Percentiles rank a stretch among this genome's conserved stretches.
These are phyloP conservation scores for Sphagnum tenellum DNA, from an alignment of 225 moss, liverwort and hornwort species.

Conservation along the genomic window DNA sequence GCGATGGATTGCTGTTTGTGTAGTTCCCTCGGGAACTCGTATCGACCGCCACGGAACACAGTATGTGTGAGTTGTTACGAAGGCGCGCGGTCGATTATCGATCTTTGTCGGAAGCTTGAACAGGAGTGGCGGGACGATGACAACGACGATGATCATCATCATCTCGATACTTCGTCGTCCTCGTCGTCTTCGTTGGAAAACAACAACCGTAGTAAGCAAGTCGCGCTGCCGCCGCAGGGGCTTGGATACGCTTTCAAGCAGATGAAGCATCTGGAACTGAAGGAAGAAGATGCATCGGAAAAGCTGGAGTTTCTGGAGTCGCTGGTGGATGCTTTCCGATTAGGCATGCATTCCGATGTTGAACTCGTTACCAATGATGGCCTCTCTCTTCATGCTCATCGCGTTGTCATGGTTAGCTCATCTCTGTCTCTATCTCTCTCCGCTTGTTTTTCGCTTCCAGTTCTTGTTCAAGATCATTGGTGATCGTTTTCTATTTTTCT, in stretches of 20 bases:
- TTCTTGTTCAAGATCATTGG: too few relatives aligned
- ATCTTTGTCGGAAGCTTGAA: conserved; percentile 77
- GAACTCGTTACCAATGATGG: conserved; percentile 86
- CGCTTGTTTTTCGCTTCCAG: too few relatives aligned
- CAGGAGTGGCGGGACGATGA: conserved; percentile 76
- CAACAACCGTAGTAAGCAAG: conserved; percentile 13
- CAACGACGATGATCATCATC: conserved; percentile 23
- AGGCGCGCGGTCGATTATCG: conserved; percentile 65
- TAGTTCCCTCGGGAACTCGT: conserved; percentile 63
- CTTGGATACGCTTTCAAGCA: conserved; percentile 74
- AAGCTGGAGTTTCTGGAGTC: conserved; percentile 95
- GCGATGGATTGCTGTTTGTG: conserved; percentile 93
- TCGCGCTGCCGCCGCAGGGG: conserved; percentile 41
- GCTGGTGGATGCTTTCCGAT: conserved; percentile 83
- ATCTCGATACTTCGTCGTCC: too few relatives aligned
- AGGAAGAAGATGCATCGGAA: conserved; percentile 81
- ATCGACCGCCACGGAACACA: conserved; percentile 71
- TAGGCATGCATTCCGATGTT: conserved; percentile 74
- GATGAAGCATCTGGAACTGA: conserved; percentile 71
- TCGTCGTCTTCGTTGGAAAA: too few relatives aligned
- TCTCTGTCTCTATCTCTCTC: too few relatives aligned
- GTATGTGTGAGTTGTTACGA: conserved; percentile 69
- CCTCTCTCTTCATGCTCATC: conserved; percentile 75
- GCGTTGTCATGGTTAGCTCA: conserved; percentile 74
- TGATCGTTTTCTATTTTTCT: too few relatives aligned